These are phyloP conservation scores for Amphichorda felina DNA, from an alignment of 2,329 filamentous ascomycete species.

Conservation along the genomic window DNA sequence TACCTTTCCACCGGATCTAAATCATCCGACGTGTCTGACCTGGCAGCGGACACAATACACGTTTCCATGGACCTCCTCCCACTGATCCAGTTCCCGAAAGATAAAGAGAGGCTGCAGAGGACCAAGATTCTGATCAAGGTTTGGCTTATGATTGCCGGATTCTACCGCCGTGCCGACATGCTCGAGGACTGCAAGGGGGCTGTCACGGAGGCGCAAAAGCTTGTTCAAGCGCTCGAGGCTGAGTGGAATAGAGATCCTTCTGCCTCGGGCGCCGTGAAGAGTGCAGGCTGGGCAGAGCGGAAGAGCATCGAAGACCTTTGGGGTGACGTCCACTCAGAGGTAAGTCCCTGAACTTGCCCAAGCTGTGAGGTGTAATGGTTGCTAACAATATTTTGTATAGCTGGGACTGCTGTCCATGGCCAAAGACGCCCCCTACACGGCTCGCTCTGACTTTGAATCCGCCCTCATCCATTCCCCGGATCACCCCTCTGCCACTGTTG, in stretches of 20 bases:
- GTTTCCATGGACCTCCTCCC: slow-evolving; percentile 36
- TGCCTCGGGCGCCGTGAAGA: slow-evolving; percentile 48
- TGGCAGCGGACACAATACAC: slow-evolving; percentile 26
- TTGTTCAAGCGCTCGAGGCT: slow-evolving; percentile 59
- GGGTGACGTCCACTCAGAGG: slow-evolving; percentile 75
- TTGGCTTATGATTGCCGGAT: slow-evolving; percentile 81
- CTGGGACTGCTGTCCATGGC: slow-evolving; percentile 55
- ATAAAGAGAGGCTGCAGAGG: slow-evolving; percentile 37
- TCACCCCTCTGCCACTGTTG: slow-evolving; percentile 70
- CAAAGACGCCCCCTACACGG: slow-evolving; percentile 51
- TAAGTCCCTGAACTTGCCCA: slow-evolving; percentile 28
- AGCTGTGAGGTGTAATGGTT: not conserved
- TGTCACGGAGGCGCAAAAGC: slow-evolving; percentile 67
- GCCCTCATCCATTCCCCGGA: slow-evolving; percentile 70
- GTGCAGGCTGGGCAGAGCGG: slow-evolving; percentile 64
- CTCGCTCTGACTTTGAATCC: slow-evolving; percentile 68
- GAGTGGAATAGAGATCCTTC: slow-evolving; percentile 52
- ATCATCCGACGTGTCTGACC: slow-evolving; percentile 27
- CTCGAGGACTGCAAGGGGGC: slow-evolving; percentile 71
- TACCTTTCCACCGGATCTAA: slow-evolving; percentile 21
- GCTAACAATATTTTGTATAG: slow-evolving; percentile 26
- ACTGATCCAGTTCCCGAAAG: slow-evolving; percentile 40
- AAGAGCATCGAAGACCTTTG: slow-evolving; percentile 76
- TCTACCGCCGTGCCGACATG: slow-evolving; percentile 75
- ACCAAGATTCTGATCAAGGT: slow-evolving; percentile 56